Base-by-base conservation (phyloP, 2,329 filamentous ascomycete genomes). In the Fusarium albosuccineum region DNA sequence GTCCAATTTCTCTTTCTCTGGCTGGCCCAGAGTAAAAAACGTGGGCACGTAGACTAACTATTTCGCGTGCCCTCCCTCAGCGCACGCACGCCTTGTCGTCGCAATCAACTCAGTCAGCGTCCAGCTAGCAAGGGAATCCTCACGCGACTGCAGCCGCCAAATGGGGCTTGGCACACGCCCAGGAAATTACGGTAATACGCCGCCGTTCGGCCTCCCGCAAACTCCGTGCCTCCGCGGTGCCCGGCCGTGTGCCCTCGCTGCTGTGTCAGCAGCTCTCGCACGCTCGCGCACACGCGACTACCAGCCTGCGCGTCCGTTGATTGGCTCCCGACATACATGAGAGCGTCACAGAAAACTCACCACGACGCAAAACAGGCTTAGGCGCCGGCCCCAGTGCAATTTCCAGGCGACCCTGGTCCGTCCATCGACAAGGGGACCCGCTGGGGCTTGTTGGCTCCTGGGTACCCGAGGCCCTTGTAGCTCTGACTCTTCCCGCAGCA, bases 111-210 rank as follows among this genome's bases (percentile, higher is more conserved):
- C 37, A 44, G 42, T 49, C 30, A 5, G n/a, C n/a, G 9, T n/a
- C 34, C 34, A 48, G 44, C 58, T 44, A 54, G 51, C 63, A 70
- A 50, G 67, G 57, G 40, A 36, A 53, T 48, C 42, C 70, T 73
- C 70, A 71, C 65, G 65, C 71, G 67, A 70, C 70, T 62, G 57
- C 51, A 57, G 50, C 64, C 58, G 51, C 54, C 57, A 53, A 22
- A 59, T 65, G 51, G 57, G 53, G 30, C 70, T 73, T 70, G 69
- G 69, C 70, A 59, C 62, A 57, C 57, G 48, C 64, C 55, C 56
- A 69, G 68, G 71, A 73, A 73, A 73, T 73, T 73, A 69, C 66
- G 60, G 62, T 66, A 66, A 73, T 72, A 71, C 66, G 60, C 58
- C 55, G 69, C 40, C 58, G 49, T 67, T 69, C 71, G 71, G 71